Percentiles rank a stretch among this genome's conserved stretches.
phyloP scores from a whole-genome alignment of 2,329 filamentous ascomycete species.

The Pseudogymnoascus sp. region DNA sequence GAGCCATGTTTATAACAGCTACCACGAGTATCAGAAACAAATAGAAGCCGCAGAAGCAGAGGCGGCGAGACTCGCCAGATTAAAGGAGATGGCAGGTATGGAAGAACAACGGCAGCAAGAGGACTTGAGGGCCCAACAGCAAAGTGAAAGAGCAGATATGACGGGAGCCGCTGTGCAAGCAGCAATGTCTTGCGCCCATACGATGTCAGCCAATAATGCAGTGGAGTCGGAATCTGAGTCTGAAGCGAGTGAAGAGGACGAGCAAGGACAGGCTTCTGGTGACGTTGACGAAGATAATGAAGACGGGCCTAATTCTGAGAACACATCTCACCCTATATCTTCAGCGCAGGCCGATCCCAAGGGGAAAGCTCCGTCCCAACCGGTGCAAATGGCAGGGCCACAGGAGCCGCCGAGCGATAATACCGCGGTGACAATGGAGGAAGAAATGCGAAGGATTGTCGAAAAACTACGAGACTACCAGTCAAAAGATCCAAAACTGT shows the following conservation, averaged over 20 bases:
- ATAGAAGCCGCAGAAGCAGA: conserved; percentile 5
- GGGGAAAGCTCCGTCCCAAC: neutral
- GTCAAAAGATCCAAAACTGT: conserved; percentile 43
- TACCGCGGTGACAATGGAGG: conserved; percentile 4
- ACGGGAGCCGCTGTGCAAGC: neutral
- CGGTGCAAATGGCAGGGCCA: neutral
- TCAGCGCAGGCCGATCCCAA: neutral
- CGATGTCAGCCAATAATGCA: neutral
- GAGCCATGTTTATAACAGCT: conserved; percentile 12
- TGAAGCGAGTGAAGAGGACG: neutral
- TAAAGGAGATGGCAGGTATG: neutral
- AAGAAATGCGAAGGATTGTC: conserved; percentile 13
- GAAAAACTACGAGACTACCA: conserved; percentile 49
- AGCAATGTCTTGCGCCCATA: neutral
- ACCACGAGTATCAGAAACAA: conserved; percentile 14
- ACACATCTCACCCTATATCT: neutral
- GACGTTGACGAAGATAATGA: neutral
- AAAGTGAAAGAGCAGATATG: neutral
- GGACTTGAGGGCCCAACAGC: neutral
- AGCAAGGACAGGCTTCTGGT: neutral
- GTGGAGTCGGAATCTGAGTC: neutral
- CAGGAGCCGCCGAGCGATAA: neutral
- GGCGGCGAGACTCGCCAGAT: neutral
- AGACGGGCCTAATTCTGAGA: neutral
- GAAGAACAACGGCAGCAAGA: neutral